Evolutionary conservation across 2,329 filamentous ascomycete species (phyloP).

Genomic region (Exophiala phaeomuriformis): DNA sequence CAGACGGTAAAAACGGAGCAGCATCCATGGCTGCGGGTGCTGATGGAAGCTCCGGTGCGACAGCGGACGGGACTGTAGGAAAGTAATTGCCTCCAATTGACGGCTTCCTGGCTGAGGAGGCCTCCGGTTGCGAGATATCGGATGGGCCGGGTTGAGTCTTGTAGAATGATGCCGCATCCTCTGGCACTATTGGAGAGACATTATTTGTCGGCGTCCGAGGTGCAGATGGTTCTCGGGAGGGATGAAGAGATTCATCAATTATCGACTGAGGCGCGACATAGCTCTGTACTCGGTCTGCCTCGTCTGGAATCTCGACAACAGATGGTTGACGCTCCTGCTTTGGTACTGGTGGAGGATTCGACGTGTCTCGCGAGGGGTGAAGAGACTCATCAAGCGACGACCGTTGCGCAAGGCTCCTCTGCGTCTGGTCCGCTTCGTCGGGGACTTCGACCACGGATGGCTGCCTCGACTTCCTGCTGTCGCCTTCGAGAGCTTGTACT

Average conservation of each 20-base stretch:
- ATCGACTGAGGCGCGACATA: conserved; percentile 42
- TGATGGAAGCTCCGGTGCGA: conserved; percentile 31
- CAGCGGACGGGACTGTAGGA: conserved; percentile 42
- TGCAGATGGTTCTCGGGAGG: conserved; percentile 28
- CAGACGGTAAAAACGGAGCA: conserved; percentile 23
- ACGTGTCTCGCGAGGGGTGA: conserved; percentile 43
- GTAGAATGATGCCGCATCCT: conserved; percentile 32
- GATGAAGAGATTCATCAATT: conserved; percentile 45
- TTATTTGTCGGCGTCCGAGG: conserved; percentile 13
- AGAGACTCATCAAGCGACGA: conserved; percentile 46
- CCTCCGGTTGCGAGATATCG: conserved; percentile 49
- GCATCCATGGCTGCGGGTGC: conserved; percentile 23
- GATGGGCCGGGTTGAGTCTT: conserved; percentile 31
- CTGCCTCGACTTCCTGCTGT: conserved; percentile 42
- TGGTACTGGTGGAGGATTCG: conserved; percentile 29
- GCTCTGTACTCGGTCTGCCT: conserved; percentile 43
- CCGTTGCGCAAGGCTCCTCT: conserved; percentile 39
- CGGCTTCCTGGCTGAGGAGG: conserved; percentile 38
- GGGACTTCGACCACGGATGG: conserved; percentile 55
- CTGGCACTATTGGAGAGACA: conserved; percentile 22
- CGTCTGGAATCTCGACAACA: conserved; percentile 56
- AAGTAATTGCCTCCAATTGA: conserved; percentile 55
- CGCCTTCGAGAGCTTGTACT: conserved; percentile 47
- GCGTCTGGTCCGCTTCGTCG: conserved; percentile 48
- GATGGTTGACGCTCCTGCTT: conserved; percentile 39